These are phyloP conservation scores for Ceratobasidium sp. DNA, from an alignment of 1,284 basidiomycete genomes.

Conservation along the genomic window DNA sequence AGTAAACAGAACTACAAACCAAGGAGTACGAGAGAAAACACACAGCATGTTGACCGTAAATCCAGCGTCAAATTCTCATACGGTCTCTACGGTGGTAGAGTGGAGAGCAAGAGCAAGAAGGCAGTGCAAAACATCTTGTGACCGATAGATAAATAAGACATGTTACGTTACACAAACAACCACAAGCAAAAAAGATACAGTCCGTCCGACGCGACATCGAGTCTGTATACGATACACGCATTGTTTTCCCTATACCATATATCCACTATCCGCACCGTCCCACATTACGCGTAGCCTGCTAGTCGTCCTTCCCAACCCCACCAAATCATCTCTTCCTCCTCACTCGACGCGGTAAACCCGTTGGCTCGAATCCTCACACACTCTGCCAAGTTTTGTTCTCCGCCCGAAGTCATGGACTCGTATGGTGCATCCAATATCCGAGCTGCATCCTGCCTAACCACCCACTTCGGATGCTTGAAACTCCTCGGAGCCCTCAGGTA, in stretches of 20 bases:
- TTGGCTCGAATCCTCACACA: conserved; percentile 19
- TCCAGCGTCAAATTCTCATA: too few species aligned
- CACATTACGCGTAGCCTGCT: conserved; percentile 30
- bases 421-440: conserved; percentile 20
- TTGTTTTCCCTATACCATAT: conserved; percentile 18
- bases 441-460: conserved; percentile 19
- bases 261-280: neutral
- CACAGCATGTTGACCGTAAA: too few species aligned
- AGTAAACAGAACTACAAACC: too few species aligned
- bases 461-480: conserved; percentile 32
- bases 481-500: conserved; percentile 18
- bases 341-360: neutral
- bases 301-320: conserved; percentile 40
- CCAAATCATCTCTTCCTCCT: conserved; percentile 36
- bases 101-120: too few species aligned
- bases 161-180: conserved; percentile 24
- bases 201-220: neutral
- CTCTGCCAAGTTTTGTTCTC: neutral
- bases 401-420: neutral
- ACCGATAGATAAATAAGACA: neutral
- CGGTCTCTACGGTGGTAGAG: too few species aligned
- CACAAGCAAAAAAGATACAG: conserved; percentile 14
- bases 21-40: too few species aligned
- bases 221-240: conserved; percentile 24
- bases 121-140: too few species aligned